phyloP scores from a whole-genome alignment of 495 filamentous ascomycete species.

The Staphylotrichum tortipilum region DNA sequence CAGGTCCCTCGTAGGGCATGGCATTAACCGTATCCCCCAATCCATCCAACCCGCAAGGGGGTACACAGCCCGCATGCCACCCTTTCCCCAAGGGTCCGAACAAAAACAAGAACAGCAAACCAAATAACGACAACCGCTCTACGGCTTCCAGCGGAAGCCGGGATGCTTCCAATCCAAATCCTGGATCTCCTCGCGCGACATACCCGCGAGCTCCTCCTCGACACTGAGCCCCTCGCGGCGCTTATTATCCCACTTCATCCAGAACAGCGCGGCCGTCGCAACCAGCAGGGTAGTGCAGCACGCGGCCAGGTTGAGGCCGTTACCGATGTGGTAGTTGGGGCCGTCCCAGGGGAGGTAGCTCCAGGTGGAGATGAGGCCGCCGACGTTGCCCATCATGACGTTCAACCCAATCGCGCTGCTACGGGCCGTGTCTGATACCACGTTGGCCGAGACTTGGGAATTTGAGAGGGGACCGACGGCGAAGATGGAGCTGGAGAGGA shows the following conservation, averaged over 20 bases:
- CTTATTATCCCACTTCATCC: constrained; percentile 59
- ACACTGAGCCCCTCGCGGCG: constrained; percentile 43
- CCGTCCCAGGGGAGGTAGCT: constrained; percentile 55
- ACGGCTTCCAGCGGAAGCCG: constrained; percentile 55
- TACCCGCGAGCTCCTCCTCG: constrained; percentile 46
- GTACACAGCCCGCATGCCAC: too few relatives aligned
- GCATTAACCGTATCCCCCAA: too few relatives aligned
- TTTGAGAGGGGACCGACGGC: constrained; percentile 57
- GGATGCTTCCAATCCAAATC: constrained; percentile 69
- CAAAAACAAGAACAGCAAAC: too few relatives aligned
- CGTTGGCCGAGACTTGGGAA: constrained; percentile 59
- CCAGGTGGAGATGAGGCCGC: constrained; percentile 65
- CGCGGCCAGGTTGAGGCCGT: constrained; percentile 64
- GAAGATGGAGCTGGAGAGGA: constrained; percentile 60
- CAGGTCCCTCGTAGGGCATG: too few relatives aligned
- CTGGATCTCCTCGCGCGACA: constrained; percentile 49
- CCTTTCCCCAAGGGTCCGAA: too few relatives aligned
- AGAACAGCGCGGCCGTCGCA: constrained; percentile 38
- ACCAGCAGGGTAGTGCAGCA: constrained; percentile 44
- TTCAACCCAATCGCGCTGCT: constrained; percentile 50
- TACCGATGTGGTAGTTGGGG: constrained; percentile 64
- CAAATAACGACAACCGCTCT: too few relatives aligned
- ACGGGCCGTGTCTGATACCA: constrained; percentile 61
- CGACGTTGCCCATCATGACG: constrained; percentile 67
- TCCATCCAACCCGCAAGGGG: too few relatives aligned